Percentiles rank a stretch among this genome's conserved stretches.
These are phyloP conservation scores for Leptographium lundbergii DNA, from an alignment of 2,329 filamentous ascomycete genomes.

Conservation along the genomic window DNA sequence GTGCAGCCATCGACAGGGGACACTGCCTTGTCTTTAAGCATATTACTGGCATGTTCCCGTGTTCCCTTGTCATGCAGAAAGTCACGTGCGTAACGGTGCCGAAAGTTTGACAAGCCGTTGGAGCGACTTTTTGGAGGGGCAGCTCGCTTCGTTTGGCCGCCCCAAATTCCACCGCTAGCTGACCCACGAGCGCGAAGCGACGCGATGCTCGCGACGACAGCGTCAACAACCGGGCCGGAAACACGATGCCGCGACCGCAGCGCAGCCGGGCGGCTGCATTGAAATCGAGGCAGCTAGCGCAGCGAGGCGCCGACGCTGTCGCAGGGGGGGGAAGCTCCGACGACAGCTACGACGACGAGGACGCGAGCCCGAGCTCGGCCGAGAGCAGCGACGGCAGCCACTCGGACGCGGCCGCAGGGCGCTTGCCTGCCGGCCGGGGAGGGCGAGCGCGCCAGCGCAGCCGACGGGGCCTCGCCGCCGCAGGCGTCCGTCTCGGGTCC, in stretches of 20 bases:
- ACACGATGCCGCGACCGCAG: background rate
- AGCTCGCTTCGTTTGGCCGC: background rate
- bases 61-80: no score
- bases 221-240: background rate
- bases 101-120: background rate
- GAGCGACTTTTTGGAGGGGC: background rate
- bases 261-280: background rate
- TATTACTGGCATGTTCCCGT: no score
- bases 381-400: background rate
- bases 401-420: background rate
- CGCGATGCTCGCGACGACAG: background rate
- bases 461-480: background rate
- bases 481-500: background rate
- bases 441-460: background rate
- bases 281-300: background rate
- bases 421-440: background rate
- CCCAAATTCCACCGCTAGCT: background rate
- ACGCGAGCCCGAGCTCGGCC: background rate
- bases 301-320: background rate
- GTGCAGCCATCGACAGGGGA: no score
- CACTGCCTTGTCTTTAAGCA: no score
- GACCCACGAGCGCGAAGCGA: background rate
- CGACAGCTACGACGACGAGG: background rate
- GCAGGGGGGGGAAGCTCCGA: background rate
- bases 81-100: no score